These are phyloP conservation scores for Stagonosporopsis chrysanthemi DNA, from an alignment of 2,329 filamentous ascomycete genomes.

Conservation along the genomic window DNA sequence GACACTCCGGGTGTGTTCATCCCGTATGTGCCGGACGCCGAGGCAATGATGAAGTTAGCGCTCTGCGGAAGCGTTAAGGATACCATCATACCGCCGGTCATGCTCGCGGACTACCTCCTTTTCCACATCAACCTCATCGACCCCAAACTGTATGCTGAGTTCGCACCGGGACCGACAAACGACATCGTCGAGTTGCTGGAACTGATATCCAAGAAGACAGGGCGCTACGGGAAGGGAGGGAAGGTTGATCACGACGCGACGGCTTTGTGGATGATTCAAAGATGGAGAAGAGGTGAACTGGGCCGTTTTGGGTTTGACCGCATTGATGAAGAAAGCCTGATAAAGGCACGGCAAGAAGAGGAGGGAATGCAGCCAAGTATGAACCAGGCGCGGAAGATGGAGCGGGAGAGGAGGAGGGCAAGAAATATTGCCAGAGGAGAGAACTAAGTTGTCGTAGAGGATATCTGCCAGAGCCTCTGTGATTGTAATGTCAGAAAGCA, in stretches of 20 bases:
- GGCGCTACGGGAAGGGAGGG: constrained; percentile 77
- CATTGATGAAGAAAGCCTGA: constrained; percentile 67
- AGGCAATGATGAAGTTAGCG: constrained; percentile 94
- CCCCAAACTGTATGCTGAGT: constrained; percentile 68
- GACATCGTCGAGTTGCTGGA: constrained; percentile 77
- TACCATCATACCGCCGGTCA: constrained; percentile 77
- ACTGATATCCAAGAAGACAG: constrained; percentile 74
- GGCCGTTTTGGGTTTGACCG: constrained; percentile 83
- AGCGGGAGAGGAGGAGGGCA: constrained; percentile 61
- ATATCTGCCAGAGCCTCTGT: not conserved
- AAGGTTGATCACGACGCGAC: constrained; percentile 73
- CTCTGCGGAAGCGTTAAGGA: constrained; percentile 92
- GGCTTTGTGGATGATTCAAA: constrained; percentile 80
- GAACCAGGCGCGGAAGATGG: constrained; percentile 72
- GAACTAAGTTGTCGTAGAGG: constrained; percentile 9
- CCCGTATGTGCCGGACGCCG: constrained; percentile 83
- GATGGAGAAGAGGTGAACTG: constrained; percentile 79
- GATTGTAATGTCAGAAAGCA: not conserved
- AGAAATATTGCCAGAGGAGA: constrained; percentile 36
- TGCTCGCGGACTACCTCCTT: constrained; percentile 88
- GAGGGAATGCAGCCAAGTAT: constrained; percentile 63
- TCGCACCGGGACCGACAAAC: constrained; percentile 79
- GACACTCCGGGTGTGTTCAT: constrained; percentile 97
- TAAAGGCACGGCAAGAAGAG: constrained; percentile 58
- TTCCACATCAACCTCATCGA: constrained; percentile 78